Evolutionary conservation across 441 rosid species (phyloP).

Genomic region (Jatropha podagrica): DNA sequence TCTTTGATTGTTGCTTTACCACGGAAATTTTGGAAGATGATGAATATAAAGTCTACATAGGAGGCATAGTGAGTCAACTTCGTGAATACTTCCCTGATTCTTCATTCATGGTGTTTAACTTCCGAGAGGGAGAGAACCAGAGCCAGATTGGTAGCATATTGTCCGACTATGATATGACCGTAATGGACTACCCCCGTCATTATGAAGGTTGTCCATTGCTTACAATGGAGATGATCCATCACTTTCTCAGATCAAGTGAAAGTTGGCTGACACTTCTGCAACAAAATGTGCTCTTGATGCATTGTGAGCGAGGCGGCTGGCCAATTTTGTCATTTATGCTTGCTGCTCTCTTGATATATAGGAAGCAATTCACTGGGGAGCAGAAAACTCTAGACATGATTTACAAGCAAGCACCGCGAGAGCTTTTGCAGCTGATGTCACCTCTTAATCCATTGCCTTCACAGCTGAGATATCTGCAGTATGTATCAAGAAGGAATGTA

Average conservation of each 20-base stretch:
- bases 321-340: constrained; percentile 83
- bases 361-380: constrained; percentile 86
- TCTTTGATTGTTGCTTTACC: constrained; percentile 86
- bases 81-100: constrained; percentile 78
- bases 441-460: constrained; percentile 89
- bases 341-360: constrained; percentile 75
- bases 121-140: constrained; percentile 63
- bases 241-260: constrained; percentile 86
- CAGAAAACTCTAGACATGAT: constrained; percentile 91
- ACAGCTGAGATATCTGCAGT: constrained; percentile 86
- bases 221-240: constrained; percentile 82
- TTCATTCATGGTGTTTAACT: constrained; percentile 84
- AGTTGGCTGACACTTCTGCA: constrained; percentile 94
- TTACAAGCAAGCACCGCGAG: constrained; percentile 87
- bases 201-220: constrained; percentile 88
- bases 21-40: constrained; percentile 62
- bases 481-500: constrained; percentile 77
- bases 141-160: constrained; percentile 59
- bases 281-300: constrained; percentile 79
- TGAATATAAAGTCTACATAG: constrained; percentile 59
- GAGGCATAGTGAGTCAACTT: constrained; percentile 61
- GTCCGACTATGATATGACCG: constrained; percentile 74
- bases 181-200: constrained; percentile 96
- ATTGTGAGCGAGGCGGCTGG: constrained; percentile 89
- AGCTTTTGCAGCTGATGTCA: constrained; percentile 75